These are phyloP conservation scores for Fusarium udum DNA, from an alignment of 2,329 filamentous ascomycete genomes.

Conservation along the genomic window DNA sequence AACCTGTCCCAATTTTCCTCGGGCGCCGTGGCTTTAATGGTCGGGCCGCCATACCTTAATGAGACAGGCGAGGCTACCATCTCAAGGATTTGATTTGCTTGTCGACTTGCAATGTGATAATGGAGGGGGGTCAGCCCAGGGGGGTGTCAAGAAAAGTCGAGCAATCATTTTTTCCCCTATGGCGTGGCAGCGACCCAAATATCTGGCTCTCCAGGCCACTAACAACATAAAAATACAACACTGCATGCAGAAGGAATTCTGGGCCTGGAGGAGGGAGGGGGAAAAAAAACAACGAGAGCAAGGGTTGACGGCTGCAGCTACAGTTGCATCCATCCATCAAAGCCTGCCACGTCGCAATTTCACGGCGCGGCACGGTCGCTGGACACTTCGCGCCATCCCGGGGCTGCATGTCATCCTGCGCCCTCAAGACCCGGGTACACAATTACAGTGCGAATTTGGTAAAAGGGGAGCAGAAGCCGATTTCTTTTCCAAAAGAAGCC, in stretches of 20 bases:
- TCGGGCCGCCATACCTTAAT: conserved; percentile 37
- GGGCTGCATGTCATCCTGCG: conserved; percentile 44
- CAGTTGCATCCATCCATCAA: conserved; percentile 29
- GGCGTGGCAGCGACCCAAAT: conserved; percentile 9
- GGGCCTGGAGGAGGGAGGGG: background rate
- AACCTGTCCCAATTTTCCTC: conserved; percentile 43
- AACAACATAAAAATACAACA: conserved; percentile 1
- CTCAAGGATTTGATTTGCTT: conserved; percentile 14
- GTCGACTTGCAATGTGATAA: background rate
- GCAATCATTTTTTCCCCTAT: background rate
- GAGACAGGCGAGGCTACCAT: conserved; percentile 34
- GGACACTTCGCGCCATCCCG: conserved; percentile 43
- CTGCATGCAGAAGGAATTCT: conserved; percentile 5
- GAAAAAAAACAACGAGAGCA: conserved; percentile 4
- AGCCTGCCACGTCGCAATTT: conserved; percentile 46
- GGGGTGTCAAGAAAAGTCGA: background rate
- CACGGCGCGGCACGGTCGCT: conserved; percentile 42
- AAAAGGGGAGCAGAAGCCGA: conserved; percentile 10
- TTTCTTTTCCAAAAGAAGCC: conserved; percentile 25
- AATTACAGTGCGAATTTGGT: conserved; percentile 33
- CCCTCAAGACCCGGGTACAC: conserved; percentile 22
- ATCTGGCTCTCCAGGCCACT: conserved; percentile 1
- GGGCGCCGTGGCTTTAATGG: conserved; percentile 32
- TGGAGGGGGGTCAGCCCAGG: background rate
- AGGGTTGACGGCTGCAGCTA: conserved; percentile 19